Evolutionary conservation across 306 rosid species (phyloP).

Genomic region (Cucumis cinereus): DNA sequence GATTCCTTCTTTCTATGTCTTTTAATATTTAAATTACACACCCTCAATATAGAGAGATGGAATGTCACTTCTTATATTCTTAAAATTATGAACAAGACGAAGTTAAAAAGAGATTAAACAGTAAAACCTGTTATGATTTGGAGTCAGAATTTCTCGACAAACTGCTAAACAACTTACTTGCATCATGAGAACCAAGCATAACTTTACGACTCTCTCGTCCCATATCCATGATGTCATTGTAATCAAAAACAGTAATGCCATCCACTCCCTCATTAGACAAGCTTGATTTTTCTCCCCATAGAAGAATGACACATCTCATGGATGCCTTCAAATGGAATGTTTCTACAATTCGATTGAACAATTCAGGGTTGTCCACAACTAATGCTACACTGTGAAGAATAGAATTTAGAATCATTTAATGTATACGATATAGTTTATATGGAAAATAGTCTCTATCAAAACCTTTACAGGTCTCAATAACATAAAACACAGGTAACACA

Average conservation of each 20-base stretch:
- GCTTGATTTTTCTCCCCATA: constrained; percentile 84
- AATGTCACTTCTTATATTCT: not conserved
- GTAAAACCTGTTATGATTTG: constrained; percentile 1
- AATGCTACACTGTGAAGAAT: constrained; percentile 59
- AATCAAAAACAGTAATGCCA: constrained; percentile 41
- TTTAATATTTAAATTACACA: not conserved
- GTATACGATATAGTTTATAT: not conserved
- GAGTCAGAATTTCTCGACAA: constrained; percentile 4
- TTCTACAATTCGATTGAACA: constrained; percentile 58
- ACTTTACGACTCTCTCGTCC: constrained; percentile 53
- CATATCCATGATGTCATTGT: constrained; percentile 43
- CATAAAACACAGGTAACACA: not conserved
- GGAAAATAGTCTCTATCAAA: not conserved
- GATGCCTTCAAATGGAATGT: constrained; percentile 41
- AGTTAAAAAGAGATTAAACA: not conserved
- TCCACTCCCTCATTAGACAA: constrained; percentile 27
- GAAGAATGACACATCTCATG: constrained; percentile 62
- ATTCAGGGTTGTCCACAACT: constrained; percentile 66
- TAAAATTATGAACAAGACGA: not conserved
- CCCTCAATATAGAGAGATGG: not conserved
- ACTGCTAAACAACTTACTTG: constrained; percentile 36
- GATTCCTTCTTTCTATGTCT: not conserved
- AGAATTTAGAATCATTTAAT: not conserved
- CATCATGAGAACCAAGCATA: constrained; percentile 28
- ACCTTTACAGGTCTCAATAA: not conserved